Evolutionary conservation across 2,329 filamentous ascomycete genomes (phyloP).

Genomic region (Neofusicoccum cordaticola): DNA sequence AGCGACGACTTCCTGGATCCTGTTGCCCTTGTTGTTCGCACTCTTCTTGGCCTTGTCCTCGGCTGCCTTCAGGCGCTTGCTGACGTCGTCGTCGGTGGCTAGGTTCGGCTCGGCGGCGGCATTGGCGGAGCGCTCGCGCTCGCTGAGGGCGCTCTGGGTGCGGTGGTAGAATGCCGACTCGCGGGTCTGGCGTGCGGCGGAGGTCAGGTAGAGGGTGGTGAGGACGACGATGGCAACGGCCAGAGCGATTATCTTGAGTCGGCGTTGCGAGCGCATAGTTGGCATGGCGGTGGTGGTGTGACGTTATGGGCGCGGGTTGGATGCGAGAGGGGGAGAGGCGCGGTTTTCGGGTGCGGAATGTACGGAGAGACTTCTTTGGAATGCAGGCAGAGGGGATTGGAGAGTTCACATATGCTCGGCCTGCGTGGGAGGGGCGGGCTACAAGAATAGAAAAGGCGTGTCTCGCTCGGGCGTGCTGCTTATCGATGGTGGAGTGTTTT

Average conservation of each 20-base stretch:
- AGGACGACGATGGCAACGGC: constrained; percentile 64
- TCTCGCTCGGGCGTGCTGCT: background rate
- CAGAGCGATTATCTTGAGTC: constrained; percentile 65
- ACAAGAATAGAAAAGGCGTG: background rate
- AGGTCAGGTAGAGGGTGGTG: constrained; percentile 70
- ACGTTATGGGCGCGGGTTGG: background rate
- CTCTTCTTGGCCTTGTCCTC: constrained; percentile 66
- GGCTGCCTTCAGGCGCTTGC: constrained; percentile 64
- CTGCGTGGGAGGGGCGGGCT: too few species aligned
- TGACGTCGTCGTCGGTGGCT: constrained; percentile 52
- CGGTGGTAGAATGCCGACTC: constrained; percentile 57
- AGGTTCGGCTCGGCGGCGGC: constrained; percentile 43
- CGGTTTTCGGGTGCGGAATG: too few species aligned
- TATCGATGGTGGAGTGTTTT: constrained; percentile 5
- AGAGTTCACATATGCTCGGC: too few species aligned
- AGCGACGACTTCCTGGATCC: constrained; percentile 38
- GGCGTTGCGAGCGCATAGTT: constrained; percentile 50
- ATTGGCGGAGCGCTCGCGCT: constrained; percentile 30
- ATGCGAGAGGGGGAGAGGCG: background rate
- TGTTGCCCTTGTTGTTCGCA: constrained; percentile 63
- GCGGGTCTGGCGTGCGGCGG: constrained; percentile 53
- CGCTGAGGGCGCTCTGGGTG: constrained; percentile 53
- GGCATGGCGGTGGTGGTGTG: background rate
- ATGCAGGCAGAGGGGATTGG: background rate
- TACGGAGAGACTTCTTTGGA: background rate